Evolutionary conservation across 2,329 filamentous ascomycete species (phyloP), one percentile per base, ranked within the genome.

Genomic region (Diaporthe citri): DNA sequence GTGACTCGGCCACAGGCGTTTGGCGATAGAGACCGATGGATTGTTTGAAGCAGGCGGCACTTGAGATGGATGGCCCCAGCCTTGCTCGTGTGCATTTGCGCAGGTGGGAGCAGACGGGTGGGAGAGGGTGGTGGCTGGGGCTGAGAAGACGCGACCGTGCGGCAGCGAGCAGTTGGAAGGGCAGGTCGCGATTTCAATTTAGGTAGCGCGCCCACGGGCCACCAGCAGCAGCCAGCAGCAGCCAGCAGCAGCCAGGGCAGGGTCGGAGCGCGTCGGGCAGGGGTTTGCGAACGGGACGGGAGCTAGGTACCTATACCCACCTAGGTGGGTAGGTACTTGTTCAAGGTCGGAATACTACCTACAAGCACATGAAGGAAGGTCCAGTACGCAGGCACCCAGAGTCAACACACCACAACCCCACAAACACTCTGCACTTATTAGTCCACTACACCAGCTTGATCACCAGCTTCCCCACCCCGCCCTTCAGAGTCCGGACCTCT

Each of bases 401-500:
- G 34, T 36, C 34, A 36, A 36, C 34, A 36, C 34, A 31, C 31
- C 5, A 31, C 31, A 31, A 31, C 22, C 22, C 9, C 9, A 22
- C 10, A 28, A 28, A 13, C 3, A 8, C 51, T 25, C 46, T 52
- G 22, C 13, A 17, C 12, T 12, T 31, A 12, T n/a, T 31, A 36
- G 25, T 20, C 20, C 31, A 13, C 31, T 22, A 73, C 48, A 60
- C 48, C 25, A 73, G 36, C 73, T 81, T 83, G 22, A 88, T 80
- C 0, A 88, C 82, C 43, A 85, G 75, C 76, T 85, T 85, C 25
- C 87, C 87, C 22, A 87, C 60, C 0, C 86, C 86, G 0, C 87
- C 86, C 73, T 85, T 86, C 2, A 83, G 82, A 2, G 78, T 80
- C 22, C 81, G 82, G 7, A 87, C 84, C 77, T 84, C 81, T 12